Evolutionary conservation across 768 basidiomycete species (phyloP), one percentile per base, ranked within the genome.

Genomic region (Leccinum variicolor): DNA sequence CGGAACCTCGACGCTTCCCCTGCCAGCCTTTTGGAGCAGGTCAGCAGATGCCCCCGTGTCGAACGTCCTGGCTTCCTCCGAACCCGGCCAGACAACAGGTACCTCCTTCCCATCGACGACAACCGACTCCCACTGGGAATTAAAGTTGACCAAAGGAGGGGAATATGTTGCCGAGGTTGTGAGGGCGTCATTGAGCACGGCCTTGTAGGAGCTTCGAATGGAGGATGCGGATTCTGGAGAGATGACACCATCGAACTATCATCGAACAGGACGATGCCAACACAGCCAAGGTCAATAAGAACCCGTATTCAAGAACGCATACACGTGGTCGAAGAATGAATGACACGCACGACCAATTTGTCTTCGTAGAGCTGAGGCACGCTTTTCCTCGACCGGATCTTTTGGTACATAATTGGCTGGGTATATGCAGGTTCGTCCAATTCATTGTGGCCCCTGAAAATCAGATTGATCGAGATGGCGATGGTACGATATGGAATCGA

Each of bases 341-440:
- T 13, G 28, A 53, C 17, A 76, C 84, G 49, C 55, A 92, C 92
- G 52, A 86, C 78, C 6, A 94, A 79, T 46, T 85, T 86, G 46
- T 88, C 82, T 66, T 94, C 92, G 68, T 94, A 96, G 13, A 92
- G 43, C 43, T 45, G 21, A 19, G 43, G 19, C 43, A 45, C 43
- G 21, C 88, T 89, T 48, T 79, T 82, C 50, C 93, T 78, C 0
- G 85, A 80, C 6, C 85, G 81, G 65, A 96, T 95, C 74, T 89
- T 84, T 70, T 90, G 81, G 73, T 97, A 97, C 94, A 96, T 97
- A 10, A 87, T 74, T 0, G 94, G 94, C 57, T 88, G 89, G 0
- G 94, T 96, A 69, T 93, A 90, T 15, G 84, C 84, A 0, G 92
- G 92, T 52, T 94, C 81, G 66, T 94, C 91, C 29, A 94, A 80